Conservation (phyloP, 768 basidiomycete genomes). For the Panellus pusillus region DNA sequence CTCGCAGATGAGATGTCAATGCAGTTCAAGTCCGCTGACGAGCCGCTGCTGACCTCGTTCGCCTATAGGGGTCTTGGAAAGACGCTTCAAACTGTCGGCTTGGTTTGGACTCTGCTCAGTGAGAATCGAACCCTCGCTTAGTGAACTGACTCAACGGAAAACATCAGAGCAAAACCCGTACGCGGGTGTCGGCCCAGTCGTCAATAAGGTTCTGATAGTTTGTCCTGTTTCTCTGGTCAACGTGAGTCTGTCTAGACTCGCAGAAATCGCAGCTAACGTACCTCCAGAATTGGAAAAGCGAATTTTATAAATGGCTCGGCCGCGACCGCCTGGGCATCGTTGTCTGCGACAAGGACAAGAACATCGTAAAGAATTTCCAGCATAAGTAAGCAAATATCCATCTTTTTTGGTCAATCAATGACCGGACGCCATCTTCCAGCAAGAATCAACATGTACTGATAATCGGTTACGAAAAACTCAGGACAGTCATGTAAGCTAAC, state of each 20-base stretch:
- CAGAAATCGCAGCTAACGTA: background rate
- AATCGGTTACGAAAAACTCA: constrained; percentile 91
- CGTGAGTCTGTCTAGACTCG: constrained; percentile 40
- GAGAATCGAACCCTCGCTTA: constrained; percentile 26
- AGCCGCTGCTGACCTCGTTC: constrained; percentile 16
- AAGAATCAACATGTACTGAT: constrained; percentile 83
- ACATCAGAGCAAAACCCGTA: constrained; percentile 81
- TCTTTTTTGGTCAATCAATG: background rate
- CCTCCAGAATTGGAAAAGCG: constrained; percentile 89
- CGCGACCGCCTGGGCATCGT: constrained; percentile 49
- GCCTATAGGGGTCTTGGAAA: constrained; percentile 88
- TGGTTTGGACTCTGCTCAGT: constrained; percentile 94
- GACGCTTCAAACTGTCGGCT: constrained; percentile 89
- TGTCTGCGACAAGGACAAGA: constrained; percentile 48
- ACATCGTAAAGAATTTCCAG: constrained; percentile 65
- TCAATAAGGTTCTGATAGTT: constrained; percentile 87
- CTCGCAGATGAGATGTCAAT: constrained; percentile 93
- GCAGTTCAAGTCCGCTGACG: constrained; percentile 7
- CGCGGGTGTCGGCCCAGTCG: constrained; percentile 48
- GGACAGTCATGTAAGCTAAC: constrained; percentile 71
- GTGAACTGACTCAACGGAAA: background rate
- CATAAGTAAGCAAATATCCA: constrained; percentile 52
- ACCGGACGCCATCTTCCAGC: constrained; percentile 33
- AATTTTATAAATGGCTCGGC: constrained; percentile 92
- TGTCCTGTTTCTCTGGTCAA: constrained; percentile 91